Evolutionary conservation across 805 yeast species (phyloP).

Genomic region (Barnettozyma pratensis): DNA sequence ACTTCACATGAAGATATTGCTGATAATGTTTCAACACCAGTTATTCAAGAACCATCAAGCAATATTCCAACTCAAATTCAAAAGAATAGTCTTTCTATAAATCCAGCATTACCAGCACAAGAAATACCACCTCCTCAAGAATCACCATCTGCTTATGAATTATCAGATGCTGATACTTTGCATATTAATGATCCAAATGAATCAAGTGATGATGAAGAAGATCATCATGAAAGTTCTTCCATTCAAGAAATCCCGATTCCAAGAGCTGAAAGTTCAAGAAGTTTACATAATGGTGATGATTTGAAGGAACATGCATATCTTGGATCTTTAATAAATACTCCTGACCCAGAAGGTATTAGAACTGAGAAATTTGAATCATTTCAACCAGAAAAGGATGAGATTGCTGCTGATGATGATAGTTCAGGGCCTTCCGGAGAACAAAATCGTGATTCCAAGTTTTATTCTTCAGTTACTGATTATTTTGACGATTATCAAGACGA

Average conservation of each 20-base stretch:
- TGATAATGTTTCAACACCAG: too few relatives aligned
- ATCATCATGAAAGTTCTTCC: neutral
- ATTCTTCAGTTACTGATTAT: constrained; percentile 21
- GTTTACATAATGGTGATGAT: constrained; percentile 1
- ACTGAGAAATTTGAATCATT: neutral
- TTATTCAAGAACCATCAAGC: neutral
- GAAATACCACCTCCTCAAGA: constrained; percentile 5
- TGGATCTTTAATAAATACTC: constrained; percentile 20
- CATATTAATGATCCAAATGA: constrained; percentile 16
- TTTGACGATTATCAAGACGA: constrained; percentile 24
- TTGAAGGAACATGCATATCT: constrained; percentile 21
- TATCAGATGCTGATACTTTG: constrained; percentile 22
- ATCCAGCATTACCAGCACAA: neutral
- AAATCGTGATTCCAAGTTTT: constrained; percentile 20
- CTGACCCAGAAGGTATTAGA: constrained; percentile 7
- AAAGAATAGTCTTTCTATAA: too few relatives aligned
- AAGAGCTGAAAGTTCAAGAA: constrained; percentile 4
- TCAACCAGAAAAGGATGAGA: neutral
- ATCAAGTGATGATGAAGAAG: constrained; percentile 1
- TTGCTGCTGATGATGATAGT: too few relatives aligned
- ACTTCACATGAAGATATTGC: too few relatives aligned
- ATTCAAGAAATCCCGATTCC: neutral
- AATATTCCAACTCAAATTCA: too few relatives aligned
- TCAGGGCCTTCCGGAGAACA: neutral
- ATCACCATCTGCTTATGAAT: constrained; percentile 12